phyloP scores from a whole-genome alignment of 2,329 filamentous ascomycete species.

The Verticillium dahliae region DNA sequence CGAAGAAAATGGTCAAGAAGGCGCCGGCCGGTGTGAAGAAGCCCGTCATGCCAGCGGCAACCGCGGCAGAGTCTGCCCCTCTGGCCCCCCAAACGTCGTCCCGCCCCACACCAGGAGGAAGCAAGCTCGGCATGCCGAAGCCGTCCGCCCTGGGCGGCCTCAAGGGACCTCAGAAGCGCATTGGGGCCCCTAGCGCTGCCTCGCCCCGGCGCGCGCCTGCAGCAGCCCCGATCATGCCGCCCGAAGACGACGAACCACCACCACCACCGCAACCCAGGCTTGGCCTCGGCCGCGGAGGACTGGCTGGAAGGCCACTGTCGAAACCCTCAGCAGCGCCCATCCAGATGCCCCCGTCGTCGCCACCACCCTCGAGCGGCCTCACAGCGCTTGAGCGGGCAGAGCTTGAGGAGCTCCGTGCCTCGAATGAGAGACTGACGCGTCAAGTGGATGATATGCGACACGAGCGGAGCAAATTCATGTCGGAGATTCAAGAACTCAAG shows the following conservation, averaged over 20 bases:
- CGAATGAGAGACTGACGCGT: conserved; percentile 71
- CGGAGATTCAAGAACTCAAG: conserved; percentile 88
- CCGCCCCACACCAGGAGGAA: conserved; percentile 28
- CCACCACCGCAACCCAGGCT: conserved; percentile 52
- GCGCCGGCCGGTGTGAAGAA: conserved; percentile 35
- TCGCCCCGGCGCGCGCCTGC: conserved; percentile 43
- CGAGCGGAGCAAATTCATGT: conserved; percentile 74
- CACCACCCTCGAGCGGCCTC: conserved; percentile 58
- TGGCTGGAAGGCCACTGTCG: conserved; percentile 78
- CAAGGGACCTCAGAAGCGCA: conserved; percentile 53
- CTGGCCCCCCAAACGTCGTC: conserved; percentile 53
- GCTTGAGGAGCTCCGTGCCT: conserved; percentile 76
- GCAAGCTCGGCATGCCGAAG: conserved; percentile 50
- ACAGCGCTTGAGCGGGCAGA: conserved; percentile 83
- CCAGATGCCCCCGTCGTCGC: conserved; percentile 43
- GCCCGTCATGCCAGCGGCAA: conserved; percentile 15
- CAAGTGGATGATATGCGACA: conserved; percentile 75
- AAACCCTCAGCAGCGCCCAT: conserved; percentile 57
- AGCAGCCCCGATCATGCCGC: conserved; percentile 38
- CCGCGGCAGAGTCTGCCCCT: conserved; percentile 29
- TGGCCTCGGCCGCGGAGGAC: conserved; percentile 68
- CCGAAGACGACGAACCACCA: conserved; percentile 46
- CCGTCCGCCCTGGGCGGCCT: conserved; percentile 46
- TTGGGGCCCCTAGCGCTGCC: conserved; percentile 37
- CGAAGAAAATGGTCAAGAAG: conserved; percentile 38